Conservation (phyloP, 129 eudicot species). For the Arctium minus region DNA sequence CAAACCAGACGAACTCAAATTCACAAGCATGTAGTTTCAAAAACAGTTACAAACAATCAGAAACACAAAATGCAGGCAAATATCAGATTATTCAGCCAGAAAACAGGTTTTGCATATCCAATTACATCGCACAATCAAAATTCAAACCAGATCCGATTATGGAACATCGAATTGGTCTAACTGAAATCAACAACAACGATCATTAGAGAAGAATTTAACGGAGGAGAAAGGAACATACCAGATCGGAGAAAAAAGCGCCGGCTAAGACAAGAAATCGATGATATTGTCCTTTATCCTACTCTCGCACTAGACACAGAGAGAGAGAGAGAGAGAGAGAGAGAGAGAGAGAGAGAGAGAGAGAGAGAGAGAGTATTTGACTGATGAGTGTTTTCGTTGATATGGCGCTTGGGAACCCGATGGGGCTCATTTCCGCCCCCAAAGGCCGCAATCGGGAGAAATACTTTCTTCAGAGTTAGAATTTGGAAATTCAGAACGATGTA, state of each 20-base stretch:
- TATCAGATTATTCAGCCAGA: not conserved
- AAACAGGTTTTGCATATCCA: not conserved
- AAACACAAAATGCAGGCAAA: not conserved
- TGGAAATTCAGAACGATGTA: not conserved
- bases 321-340: not conserved
- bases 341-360: not conserved
- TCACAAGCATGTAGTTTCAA: not conserved
- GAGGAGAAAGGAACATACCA: not conserved
- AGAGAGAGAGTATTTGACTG: too few relatives aligned
- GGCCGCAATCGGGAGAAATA: not conserved
- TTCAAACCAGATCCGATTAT: not conserved
- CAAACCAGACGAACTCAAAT: not conserved
- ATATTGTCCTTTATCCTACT: not conserved
- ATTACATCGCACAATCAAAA: not conserved
- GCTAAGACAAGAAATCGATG: not conserved
- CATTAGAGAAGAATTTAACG: not conserved
- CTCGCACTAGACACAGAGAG: not conserved
- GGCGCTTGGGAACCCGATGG: slow-evolving; percentile 22
- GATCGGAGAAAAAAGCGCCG: not conserved
- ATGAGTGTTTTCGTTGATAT: not conserved
- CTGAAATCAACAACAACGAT: not conserved
- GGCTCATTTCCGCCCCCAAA: not conserved
- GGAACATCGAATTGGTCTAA: not conserved
- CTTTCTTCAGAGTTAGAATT: not conserved
- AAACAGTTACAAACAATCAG: not conserved